A percentile compares a stretch with the other conserved stretches of the same genome.
phyloP scores from a whole-genome alignment of 352 stramenopile species.

The Hyaloperonospora brassicae region DNA sequence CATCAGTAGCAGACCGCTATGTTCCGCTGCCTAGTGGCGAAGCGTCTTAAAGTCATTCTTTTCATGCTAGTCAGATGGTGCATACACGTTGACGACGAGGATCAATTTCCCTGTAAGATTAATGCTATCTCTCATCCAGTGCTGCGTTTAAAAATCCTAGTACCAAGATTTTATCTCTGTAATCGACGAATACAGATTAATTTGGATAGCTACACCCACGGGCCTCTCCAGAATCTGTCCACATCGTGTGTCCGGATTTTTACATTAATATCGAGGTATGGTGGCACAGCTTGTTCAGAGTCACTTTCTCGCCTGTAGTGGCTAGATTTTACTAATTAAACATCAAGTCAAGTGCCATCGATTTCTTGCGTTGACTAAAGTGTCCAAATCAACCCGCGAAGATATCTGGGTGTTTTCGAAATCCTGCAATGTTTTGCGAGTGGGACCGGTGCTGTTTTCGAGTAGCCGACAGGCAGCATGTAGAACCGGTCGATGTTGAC shows the following conservation, averaged over 20 bases:
- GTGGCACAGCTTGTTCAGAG: not conserved
- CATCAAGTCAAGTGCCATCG: no score
- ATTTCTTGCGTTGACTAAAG: no score
- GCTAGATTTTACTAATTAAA: no score
- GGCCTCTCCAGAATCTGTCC: not conserved
- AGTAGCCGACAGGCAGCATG: no score
- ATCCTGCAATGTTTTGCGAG: not conserved
- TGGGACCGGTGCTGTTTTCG: no score
- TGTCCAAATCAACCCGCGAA: no score
- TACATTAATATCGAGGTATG: not conserved
- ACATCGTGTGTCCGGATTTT: not conserved
- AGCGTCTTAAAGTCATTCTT: not conserved
- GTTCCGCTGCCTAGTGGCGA: not conserved
- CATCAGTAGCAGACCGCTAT: not conserved
- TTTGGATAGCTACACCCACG: not conserved
- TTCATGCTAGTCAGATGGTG: no score
- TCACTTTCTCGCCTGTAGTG: no score
- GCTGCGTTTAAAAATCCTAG: not conserved
- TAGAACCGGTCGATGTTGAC: no score
- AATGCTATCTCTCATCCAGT: not conserved
- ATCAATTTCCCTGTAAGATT: no score
- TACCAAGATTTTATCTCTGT: not conserved
- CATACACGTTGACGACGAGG: no score
- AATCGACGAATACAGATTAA: not conserved
- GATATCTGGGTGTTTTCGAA: not conserved